Evolutionary conservation across 2,329 filamentous ascomycete species (phyloP).

Genomic region (Diaporthe amygdali): DNA sequence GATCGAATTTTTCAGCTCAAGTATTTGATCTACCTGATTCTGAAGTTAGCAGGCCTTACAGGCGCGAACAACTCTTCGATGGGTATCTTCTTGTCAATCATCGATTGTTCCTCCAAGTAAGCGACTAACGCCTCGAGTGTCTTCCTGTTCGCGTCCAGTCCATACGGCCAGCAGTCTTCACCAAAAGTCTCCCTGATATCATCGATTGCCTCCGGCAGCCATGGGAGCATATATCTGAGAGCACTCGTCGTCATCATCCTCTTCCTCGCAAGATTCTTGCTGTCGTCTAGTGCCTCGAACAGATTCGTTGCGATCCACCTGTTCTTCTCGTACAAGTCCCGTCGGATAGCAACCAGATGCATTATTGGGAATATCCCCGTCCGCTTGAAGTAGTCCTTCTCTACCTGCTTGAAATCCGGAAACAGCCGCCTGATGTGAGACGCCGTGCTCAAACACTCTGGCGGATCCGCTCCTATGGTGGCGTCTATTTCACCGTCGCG

Average conservation of each 20-base stretch:
- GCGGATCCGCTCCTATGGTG: constrained; percentile 39
- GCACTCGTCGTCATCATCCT: constrained; percentile 34
- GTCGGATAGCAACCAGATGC: constrained; percentile 24
- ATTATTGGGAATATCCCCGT: constrained; percentile 18
- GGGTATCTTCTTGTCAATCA: constrained; percentile 34
- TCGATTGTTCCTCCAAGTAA: constrained; percentile 36
- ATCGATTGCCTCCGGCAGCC: constrained; percentile 36
- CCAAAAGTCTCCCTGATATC: constrained; percentile 41
- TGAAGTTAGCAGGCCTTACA: background rate
- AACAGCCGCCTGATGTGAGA: constrained; percentile 38
- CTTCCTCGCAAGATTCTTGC: constrained; percentile 36
- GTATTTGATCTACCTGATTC: background rate
- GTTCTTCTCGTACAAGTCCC: constrained; percentile 34
- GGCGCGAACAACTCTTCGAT: constrained; percentile 31
- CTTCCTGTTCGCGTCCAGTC: constrained; percentile 37
- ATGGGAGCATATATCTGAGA: constrained; percentile 41
- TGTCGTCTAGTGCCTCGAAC: constrained; percentile 38
- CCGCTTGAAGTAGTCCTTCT: constrained; percentile 36
- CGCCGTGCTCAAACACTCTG: constrained; percentile 35
- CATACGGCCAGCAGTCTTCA: constrained; percentile 40
- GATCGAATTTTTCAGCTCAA: no score
- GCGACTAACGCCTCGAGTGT: constrained; percentile 36
- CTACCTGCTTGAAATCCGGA: constrained; percentile 38
- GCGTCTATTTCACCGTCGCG: constrained; percentile 42
- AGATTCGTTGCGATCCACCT: constrained; percentile 36